Conservation (phyloP, 768 basidiomycete species). For the Daedalea quercina region DNA sequence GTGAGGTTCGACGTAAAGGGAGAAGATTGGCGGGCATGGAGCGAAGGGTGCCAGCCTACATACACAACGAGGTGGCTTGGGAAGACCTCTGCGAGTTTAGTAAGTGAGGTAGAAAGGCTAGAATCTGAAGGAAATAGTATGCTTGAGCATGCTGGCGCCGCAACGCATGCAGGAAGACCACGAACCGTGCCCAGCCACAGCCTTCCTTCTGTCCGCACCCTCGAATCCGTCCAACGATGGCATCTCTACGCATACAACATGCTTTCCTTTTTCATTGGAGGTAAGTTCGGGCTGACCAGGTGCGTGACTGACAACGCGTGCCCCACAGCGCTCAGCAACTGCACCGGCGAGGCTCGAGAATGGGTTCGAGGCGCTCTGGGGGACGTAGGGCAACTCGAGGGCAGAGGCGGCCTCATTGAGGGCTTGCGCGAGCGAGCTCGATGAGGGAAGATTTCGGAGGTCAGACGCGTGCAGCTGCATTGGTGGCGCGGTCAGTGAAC, state of each 20-base stretch:
- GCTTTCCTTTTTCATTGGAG: slow-evolving; percentile 36
- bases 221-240: slow-evolving; percentile 39
- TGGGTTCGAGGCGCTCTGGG: slow-evolving; percentile 22
- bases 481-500: background rate
- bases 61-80: slow-evolving; percentile 64
- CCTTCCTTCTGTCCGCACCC: slow-evolving; percentile 34
- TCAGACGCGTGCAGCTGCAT: slow-evolving; percentile 71
- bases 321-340: slow-evolving; percentile 48
- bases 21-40: slow-evolving; percentile 36
- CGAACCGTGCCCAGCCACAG: slow-evolving; percentile 50
- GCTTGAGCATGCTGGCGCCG: too few species aligned
- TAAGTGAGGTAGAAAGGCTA: slow-evolving; percentile 35
- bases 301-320: slow-evolving; percentile 32
- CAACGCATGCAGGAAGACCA: background rate
- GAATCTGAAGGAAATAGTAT: slow-evolving; percentile 16
- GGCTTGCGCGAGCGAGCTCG: slow-evolving; percentile 39
- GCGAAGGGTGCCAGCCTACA: slow-evolving; percentile 40
- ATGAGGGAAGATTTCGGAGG: slow-evolving; percentile 50
- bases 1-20: slow-evolving; percentile 19
- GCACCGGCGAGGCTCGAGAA: slow-evolving; percentile 32
- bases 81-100: slow-evolving; percentile 39
- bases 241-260: slow-evolving; percentile 51
- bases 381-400: slow-evolving; percentile 58
- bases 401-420: slow-evolving; percentile 47
- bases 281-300: slow-evolving; percentile 1